A percentile compares a stretch with the other conserved stretches of the same genome.
Conservation (phyloP, 208 protist genomes). For the Crithidia brevicula region DNA sequence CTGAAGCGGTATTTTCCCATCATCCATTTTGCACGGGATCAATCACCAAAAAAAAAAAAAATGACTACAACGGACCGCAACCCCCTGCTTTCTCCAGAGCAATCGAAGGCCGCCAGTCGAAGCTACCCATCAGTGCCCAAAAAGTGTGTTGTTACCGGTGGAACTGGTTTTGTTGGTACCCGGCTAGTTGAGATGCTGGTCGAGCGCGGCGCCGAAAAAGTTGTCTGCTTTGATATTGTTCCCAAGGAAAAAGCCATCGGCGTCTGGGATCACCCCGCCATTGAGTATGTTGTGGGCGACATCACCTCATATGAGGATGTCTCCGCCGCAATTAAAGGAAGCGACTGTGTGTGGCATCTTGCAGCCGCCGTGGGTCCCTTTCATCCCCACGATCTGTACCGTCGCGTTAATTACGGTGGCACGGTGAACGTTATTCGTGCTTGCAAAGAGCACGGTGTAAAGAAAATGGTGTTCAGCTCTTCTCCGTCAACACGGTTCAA, state of each 20-base stretch:
- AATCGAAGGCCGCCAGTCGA: slow-evolving; percentile 53
- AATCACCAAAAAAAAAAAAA: background rate
- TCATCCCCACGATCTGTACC: slow-evolving; percentile 89
- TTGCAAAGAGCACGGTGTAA: slow-evolving; percentile 89
- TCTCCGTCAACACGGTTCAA: slow-evolving; percentile 95
- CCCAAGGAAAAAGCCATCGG: slow-evolving; percentile 72
- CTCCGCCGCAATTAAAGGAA: slow-evolving; percentile 74
- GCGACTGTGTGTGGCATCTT: slow-evolving; percentile 95
- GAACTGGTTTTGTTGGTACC: slow-evolving; percentile 95
- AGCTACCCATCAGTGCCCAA: slow-evolving; percentile 83
- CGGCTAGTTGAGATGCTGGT: slow-evolving; percentile 96
- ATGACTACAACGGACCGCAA: slow-evolving; percentile 52
- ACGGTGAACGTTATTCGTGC: slow-evolving; percentile 95
- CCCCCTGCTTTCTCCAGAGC: slow-evolving; percentile 65
- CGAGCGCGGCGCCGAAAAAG: slow-evolving; percentile 91
- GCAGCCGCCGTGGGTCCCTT: slow-evolving; percentile 95
- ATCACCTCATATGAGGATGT: slow-evolving; percentile 86
- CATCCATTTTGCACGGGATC: background rate
- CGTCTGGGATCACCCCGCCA: slow-evolving; percentile 80
- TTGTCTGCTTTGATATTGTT: slow-evolving; percentile 93
- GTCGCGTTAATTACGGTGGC: slow-evolving; percentile 92
- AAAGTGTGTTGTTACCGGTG: slow-evolving; percentile 92
- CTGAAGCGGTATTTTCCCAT: no score
- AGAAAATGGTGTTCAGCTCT: slow-evolving; percentile 94
- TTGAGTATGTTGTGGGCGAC: slow-evolving; percentile 93